Evolutionary conservation across 139 green algal genomes (phyloP), one percentile per base, ranked within the genome.

Genomic region (Micractinium sp.): DNA sequence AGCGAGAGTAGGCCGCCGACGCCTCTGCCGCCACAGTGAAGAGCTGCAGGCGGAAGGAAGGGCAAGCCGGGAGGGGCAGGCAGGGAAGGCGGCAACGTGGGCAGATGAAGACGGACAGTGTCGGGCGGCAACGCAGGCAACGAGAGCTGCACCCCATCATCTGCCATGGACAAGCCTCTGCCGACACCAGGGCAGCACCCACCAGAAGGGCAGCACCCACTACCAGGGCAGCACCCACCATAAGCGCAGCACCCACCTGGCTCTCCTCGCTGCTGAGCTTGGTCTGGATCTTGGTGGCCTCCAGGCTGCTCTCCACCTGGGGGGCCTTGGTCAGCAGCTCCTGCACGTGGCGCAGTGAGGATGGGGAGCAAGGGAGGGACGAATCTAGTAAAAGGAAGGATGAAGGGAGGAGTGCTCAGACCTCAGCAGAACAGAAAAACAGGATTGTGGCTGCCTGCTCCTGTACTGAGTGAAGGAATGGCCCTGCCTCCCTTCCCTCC

Each of bases 271-370:
- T 36, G 36, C 75, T 89, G 61, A 95, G 85, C 79, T 90, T 87
- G 31, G 39, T 56, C 82, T 93, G 90, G 35, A 95, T 73, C 31
- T 71, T 38, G 12, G 60, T 90, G 39, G 83, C 78, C 47, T 93
- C 92, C 38, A 79, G 85, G 47, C 85, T 90, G 66, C 73, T 92
- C n/a, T 94, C 92, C 35, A 89, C 81, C 31, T 74, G 69, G 13
- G 92, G 92, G 33, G 92, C 92, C 53, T 90, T 91, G 12, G 78
- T 92, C 61, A 95, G 82, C 56, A 95, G 79, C 74, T 95, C 93
- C 90, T 92, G 90, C 79, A 77, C 33, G 3, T 38, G 25, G 41
- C 1, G 22, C 1, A 29, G 31, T 2, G 0, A 35, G 56, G 56
- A 86, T 19, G 19, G 13, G 29, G 27, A 36, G 19, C 16, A 35